Conservation (phyloP, 2,329 filamentous ascomycete species). For the Colletotrichum siamense region DNA sequence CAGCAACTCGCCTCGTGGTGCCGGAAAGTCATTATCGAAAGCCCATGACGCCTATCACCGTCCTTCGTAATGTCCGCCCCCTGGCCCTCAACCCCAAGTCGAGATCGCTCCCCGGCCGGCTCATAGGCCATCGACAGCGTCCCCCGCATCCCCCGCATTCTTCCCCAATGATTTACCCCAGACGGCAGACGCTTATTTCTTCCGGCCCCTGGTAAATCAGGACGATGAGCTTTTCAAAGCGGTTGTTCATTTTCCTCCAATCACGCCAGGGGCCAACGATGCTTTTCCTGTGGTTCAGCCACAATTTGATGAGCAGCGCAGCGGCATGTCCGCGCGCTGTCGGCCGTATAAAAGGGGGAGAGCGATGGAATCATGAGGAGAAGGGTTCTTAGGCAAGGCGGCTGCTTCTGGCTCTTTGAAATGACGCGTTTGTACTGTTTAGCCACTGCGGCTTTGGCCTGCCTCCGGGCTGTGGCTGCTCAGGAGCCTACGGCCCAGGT, state of each 20-base stretch:
- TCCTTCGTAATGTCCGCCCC: not conserved
- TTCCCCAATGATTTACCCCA: constrained; percentile 15
- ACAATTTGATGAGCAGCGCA: not conserved
- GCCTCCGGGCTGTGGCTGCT: not conserved
- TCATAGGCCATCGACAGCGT: not conserved
- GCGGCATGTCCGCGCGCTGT: not conserved
- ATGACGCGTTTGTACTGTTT: constrained; percentile 2
- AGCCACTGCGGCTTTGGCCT: constrained; percentile 3
- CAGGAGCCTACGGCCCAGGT: constrained; percentile 25
- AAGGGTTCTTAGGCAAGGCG: not conserved
- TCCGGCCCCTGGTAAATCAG: not conserved
- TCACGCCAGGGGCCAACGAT: not conserved
- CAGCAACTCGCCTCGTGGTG: not conserved
- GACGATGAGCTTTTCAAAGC: not conserved
- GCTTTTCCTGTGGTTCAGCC: not conserved
- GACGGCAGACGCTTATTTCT: not conserved
- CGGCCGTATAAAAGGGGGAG: constrained; percentile 1
- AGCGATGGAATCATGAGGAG: not conserved
- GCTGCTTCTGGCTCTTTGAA: not conserved
- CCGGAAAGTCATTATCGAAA: not conserved
- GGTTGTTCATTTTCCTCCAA: constrained; percentile 18
- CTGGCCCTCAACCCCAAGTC: constrained; percentile 1
- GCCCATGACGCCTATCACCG: not conserved
- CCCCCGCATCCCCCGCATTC: constrained; percentile 19
- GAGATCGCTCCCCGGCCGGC: not conserved